phyloP scores from a whole-genome alignment of 2,329 filamentous ascomycete genomes.

The Colletotrichum higginsianum region DNA sequence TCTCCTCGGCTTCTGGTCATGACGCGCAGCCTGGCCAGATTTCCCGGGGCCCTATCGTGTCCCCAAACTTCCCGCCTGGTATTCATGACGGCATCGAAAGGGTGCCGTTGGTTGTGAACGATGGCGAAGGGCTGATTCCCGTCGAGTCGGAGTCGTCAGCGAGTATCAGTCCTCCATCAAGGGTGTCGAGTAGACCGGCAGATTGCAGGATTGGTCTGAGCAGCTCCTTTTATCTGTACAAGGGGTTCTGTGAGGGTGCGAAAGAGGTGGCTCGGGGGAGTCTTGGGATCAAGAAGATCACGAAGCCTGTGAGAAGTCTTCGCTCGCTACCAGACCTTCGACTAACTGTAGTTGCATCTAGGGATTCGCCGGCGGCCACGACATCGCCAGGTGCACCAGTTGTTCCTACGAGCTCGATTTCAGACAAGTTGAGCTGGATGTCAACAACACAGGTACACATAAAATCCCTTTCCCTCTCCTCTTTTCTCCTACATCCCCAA shows the following conservation, averaged over 20 bases:
- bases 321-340: background rate
- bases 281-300: slow-evolving; percentile 65
- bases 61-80: slow-evolving; percentile 34
- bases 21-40: slow-evolving; percentile 29
- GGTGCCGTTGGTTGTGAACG: slow-evolving; percentile 18
- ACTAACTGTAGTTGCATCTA: slow-evolving; percentile 41
- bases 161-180: slow-evolving; percentile 35
- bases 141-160: slow-evolving; percentile 50
- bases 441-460: slow-evolving; percentile 62
- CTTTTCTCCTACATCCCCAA: background rate
- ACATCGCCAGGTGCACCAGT: slow-evolving; percentile 66
- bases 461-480: no score
- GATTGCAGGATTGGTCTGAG: slow-evolving; percentile 60
- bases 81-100: slow-evolving; percentile 38
- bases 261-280: slow-evolving; percentile 64
- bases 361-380: slow-evolving; percentile 58
- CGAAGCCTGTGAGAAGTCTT: slow-evolving; percentile 59
- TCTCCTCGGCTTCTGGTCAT: slow-evolving; percentile 37
- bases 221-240: slow-evolving; percentile 67
- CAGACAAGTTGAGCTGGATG: slow-evolving; percentile 65
- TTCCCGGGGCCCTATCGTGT: slow-evolving; percentile 17
- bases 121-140: slow-evolving; percentile 55
- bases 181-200: slow-evolving; percentile 42
- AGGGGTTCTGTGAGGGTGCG: slow-evolving; percentile 70
- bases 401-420: slow-evolving; percentile 70